Conservation (phyloP, 179 eudicot species). For the Beta corolliflora region DNA sequence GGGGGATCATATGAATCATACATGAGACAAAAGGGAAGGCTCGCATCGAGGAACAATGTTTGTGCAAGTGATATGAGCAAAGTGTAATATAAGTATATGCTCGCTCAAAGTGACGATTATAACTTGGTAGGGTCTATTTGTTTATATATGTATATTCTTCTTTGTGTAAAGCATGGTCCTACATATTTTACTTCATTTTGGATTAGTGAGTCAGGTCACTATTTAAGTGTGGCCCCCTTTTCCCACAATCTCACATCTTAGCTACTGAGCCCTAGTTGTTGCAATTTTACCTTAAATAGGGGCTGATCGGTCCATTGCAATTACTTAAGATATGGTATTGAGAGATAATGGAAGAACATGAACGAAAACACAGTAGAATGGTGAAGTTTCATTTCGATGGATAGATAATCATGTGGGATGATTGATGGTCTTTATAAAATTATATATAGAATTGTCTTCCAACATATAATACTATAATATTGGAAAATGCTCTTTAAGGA, state of each 20-base stretch:
- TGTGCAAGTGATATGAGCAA: slow-evolving; percentile 13
- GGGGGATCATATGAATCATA: slow-evolving; percentile 20
- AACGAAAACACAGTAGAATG: too few species aligned
- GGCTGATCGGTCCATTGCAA: neutral
- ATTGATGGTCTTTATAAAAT: too few species aligned
- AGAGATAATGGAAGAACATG: neutral
- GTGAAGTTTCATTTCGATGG: too few species aligned
- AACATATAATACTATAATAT: too few species aligned
- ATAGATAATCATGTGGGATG: too few species aligned
- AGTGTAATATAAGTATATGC: neutral
- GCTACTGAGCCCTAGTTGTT: neutral
- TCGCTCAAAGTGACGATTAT: slow-evolving; percentile 10
- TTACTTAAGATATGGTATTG: neutral
- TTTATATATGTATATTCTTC: neutral
- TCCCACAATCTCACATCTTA: neutral
- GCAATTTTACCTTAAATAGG: neutral
- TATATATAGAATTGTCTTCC: too few species aligned
- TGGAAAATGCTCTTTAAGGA: too few species aligned
- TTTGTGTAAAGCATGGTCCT: neutral
- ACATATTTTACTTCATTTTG: slow-evolving; percentile 1
- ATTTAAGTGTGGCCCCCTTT: neutral
- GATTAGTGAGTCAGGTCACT: slow-evolving; percentile 12
- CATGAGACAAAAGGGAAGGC: slow-evolving; percentile 23
- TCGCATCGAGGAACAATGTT: neutral
- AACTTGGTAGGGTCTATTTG: neutral